phyloP scores from a whole-genome alignment of 2,329 filamentous ascomycete genomes.

The Claviceps paspali region DNA sequence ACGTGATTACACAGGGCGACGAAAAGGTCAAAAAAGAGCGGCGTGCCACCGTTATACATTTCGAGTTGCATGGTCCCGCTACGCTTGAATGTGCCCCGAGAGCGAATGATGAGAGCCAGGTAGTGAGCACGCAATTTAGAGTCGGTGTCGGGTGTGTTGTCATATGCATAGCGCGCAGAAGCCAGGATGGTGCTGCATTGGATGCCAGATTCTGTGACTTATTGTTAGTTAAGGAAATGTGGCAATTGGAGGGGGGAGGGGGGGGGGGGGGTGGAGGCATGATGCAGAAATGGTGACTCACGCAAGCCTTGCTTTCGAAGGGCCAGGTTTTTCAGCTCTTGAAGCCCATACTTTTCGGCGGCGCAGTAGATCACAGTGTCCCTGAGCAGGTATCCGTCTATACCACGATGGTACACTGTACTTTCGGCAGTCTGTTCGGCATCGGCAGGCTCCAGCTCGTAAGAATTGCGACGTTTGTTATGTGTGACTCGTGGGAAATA shows the following conservation, averaged over 20 bases:
- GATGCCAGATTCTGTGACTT: conserved; percentile 49
- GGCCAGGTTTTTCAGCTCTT: conserved; percentile 71
- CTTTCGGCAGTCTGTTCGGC: conserved; percentile 38
- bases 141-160: conserved; percentile 76
- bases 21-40: conserved; percentile 86
- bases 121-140: conserved; percentile 87
- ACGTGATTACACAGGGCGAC: conserved; percentile 88
- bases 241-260: background rate
- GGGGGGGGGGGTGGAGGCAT: background rate
- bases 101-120: conserved; percentile 80
- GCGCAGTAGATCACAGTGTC: conserved; percentile 88
- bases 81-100: conserved; percentile 75
- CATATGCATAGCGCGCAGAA: conserved; percentile 80
- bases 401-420: conserved; percentile 51
- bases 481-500: conserved; percentile 74
- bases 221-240: conserved; percentile 4
- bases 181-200: conserved; percentile 73
- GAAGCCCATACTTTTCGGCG: conserved; percentile 68
- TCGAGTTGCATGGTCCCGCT: conserved; percentile 93
- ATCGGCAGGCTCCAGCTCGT: conserved; percentile 56
- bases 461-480: conserved; percentile 66
- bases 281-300: conserved; percentile 25
- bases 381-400: conserved; percentile 58
- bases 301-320: conserved; percentile 80
- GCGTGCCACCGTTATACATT: conserved; percentile 72